Percentiles rank a stretch among this genome's conserved stretches.
These are phyloP conservation scores for Blastocystis sp. DNA, from an alignment of 352 stramenopile genomes.

Conservation along the genomic window DNA sequence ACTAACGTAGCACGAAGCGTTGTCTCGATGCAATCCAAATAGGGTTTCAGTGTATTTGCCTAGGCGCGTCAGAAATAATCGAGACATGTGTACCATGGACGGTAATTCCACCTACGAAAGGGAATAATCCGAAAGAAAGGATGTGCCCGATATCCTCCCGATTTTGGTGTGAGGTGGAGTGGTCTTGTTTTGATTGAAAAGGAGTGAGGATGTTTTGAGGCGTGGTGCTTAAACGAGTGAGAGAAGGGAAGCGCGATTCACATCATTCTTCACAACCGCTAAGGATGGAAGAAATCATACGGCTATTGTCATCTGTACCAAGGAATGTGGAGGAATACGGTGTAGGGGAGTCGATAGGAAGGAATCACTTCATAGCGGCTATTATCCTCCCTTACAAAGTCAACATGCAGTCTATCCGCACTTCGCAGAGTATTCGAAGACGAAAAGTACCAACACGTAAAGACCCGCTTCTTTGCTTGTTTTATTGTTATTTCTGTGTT, in stretches of 20 bases:
- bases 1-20: conserved; percentile 86
- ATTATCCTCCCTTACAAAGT: background rate
- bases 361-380: background rate
- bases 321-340: conserved; percentile 11
- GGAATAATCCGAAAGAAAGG: too few relatives aligned
- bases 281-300: background rate
- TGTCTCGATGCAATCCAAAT: conserved; percentile 85
- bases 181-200: too few relatives aligned
- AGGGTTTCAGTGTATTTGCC: conserved; percentile 80
- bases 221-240: too few relatives aligned
- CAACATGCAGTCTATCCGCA: background rate
- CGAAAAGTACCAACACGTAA: background rate
- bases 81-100: too few relatives aligned
- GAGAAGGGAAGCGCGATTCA: too few relatives aligned
- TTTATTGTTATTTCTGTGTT: background rate
- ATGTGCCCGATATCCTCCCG: too few relatives aligned
- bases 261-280: too few relatives aligned
- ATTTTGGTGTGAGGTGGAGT: too few relatives aligned
- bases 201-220: too few relatives aligned
- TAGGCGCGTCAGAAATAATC: background rate
- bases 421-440: background rate
- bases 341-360: background rate
- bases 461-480: conserved; percentile 30
- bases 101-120: too few relatives aligned
- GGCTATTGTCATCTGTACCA: background rate